These are phyloP conservation scores for Kazachstania kunashirensis DNA, from an alignment of 805 yeast species.

Conservation along the genomic window DNA sequence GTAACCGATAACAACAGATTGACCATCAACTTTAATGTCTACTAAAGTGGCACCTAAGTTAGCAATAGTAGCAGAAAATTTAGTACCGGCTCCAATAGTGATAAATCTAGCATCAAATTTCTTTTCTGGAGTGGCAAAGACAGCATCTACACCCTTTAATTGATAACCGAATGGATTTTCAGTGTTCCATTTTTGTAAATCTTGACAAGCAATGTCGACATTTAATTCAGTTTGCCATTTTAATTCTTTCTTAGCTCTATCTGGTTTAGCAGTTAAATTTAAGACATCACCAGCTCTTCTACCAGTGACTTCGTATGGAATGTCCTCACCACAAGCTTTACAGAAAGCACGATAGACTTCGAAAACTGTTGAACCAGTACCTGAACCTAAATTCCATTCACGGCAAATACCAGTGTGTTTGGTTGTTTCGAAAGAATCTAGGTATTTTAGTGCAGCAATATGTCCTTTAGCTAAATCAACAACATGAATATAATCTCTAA, in stretches of 20 bases:
- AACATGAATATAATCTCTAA: slow-evolving; percentile 73
- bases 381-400: slow-evolving; percentile 80
- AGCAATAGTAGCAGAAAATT: slow-evolving; percentile 34
- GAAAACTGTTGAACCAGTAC: slow-evolving; percentile 67
- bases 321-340: slow-evolving; percentile 49
- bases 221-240: slow-evolving; percentile 51
- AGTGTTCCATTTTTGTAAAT: slow-evolving; percentile 70
- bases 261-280: slow-evolving; percentile 60
- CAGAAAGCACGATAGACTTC: slow-evolving; percentile 60
- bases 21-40: slow-evolving; percentile 32
- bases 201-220: slow-evolving; percentile 56
- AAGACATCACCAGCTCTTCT: slow-evolving; percentile 72
- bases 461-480: slow-evolving; percentile 74
- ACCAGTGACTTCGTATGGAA: slow-evolving; percentile 55
- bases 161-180: slow-evolving; percentile 56
- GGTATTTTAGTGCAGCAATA: slow-evolving; percentile 54
- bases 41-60: slow-evolving; percentile 47
- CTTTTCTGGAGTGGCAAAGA: slow-evolving; percentile 14
- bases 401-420: slow-evolving; percentile 42
- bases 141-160: slow-evolving; percentile 17
- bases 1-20: slow-evolving; percentile 34
- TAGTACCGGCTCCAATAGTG: slow-evolving; percentile 24
- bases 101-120: slow-evolving; percentile 24
- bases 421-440: slow-evolving; percentile 22
- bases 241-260: slow-evolving; percentile 57